phyloP scores from a whole-genome alignment of 306 rosid species.

The Trifolium subterraneum region DNA sequence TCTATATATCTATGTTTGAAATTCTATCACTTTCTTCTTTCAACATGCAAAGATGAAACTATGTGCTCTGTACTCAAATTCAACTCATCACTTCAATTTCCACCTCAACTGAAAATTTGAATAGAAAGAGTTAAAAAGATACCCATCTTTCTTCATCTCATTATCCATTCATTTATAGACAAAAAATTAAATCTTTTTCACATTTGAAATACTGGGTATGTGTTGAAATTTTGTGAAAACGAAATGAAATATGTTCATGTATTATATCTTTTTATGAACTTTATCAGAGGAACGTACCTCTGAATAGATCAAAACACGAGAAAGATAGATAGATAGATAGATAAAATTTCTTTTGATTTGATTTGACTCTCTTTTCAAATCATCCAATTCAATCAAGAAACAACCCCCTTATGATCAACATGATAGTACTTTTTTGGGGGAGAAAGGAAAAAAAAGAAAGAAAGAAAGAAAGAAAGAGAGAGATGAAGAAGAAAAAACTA shows the following conservation, averaged over 20 bases:
- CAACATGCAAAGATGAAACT: slow-evolving; percentile 29
- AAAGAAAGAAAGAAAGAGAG: neutral
- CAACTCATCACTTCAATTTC: slow-evolving; percentile 46
- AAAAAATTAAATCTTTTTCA: neutral
- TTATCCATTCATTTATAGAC: slow-evolving; percentile 60
- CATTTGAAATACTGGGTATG: slow-evolving; percentile 43
- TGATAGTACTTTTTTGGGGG: slow-evolving; percentile 27
- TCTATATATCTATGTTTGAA: slow-evolving; percentile 42
- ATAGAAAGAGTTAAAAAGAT: slow-evolving; percentile 54
- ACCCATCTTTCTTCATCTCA: slow-evolving; percentile 73
- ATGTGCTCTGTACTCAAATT: too few relatives aligned
- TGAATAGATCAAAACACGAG: slow-evolving; percentile 55
- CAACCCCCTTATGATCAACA: slow-evolving; percentile 57
- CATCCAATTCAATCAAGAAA: slow-evolving; percentile 53
- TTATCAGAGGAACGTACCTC: slow-evolving; percentile 69
- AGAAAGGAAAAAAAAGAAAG: neutral
- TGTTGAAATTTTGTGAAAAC: slow-evolving; percentile 18
- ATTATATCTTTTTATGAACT: slow-evolving; percentile 35
- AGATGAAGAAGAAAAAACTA: slow-evolving; percentile 22
- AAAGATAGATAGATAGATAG: slow-evolving; percentile 11
- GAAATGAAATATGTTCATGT: slow-evolving; percentile 3
- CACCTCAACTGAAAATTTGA: slow-evolving; percentile 4
- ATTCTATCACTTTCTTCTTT: slow-evolving; percentile 43
- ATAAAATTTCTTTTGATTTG: slow-evolving; percentile 45
- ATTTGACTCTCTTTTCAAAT: slow-evolving; percentile 83